A percentile compares a stretch with the other conserved stretches of the same genome.
phyloP scores from a whole-genome alignment of 164 flowering plant genomes.

The Kalanchoe fedtschenkoi region DNA sequence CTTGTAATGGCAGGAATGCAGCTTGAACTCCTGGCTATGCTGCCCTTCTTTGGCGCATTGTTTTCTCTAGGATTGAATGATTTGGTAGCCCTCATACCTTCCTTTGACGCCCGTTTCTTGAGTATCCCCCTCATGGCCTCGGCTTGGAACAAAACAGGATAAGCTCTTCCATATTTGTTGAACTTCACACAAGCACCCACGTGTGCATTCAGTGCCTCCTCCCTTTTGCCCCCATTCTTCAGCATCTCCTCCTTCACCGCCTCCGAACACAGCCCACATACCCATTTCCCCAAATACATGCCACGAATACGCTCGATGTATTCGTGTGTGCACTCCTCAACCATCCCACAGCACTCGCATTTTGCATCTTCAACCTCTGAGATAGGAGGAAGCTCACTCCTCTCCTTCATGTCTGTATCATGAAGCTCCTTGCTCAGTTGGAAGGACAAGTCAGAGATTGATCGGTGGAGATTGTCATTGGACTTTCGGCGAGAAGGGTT shows the following conservation, averaged over 20 bases:
- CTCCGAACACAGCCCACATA: constrained; percentile 75
- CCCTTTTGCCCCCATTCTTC: constrained; percentile 30
- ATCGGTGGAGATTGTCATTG: constrained; percentile 43
- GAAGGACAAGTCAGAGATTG: constrained; percentile 54
- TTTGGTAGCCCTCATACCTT: constrained; percentile 18
- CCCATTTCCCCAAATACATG: constrained; percentile 54
- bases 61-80: constrained; percentile 1
- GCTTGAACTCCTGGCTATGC: constrained; percentile 3
- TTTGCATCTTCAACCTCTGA: constrained; percentile 61
- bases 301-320: constrained; percentile 48
- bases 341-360: constrained; percentile 90
- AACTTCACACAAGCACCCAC: constrained; percentile 41
- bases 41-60: neutral
- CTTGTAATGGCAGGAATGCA: constrained; percentile 7
- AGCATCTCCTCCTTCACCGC: constrained; percentile 77
- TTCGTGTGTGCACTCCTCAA: constrained; percentile 74
- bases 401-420: constrained; percentile 1
- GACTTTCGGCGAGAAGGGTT: constrained; percentile 45
- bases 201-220: constrained; percentile 30
- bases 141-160: constrained; percentile 38
- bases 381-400: constrained; percentile 40
- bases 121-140: constrained; percentile 47
- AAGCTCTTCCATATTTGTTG: constrained; percentile 38
- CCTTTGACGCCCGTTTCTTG: constrained; percentile 21
- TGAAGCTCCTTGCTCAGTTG: constrained; percentile 39